Base-by-base conservation (phyloP, 257 asterid genomes). In the Jacaranda copaia region DNA sequence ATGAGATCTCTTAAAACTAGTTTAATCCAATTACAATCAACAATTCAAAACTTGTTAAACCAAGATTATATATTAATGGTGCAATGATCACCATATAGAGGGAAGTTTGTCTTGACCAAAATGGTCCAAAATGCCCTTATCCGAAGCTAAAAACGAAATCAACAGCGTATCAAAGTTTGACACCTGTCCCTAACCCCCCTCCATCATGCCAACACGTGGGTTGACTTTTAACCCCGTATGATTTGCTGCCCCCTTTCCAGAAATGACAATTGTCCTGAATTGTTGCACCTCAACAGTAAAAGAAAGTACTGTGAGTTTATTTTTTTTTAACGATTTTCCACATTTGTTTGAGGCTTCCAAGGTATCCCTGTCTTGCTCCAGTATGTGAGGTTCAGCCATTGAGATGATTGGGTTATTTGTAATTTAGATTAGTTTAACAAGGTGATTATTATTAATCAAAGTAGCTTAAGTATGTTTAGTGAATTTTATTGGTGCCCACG, bases 241-340 rank as follows among this genome's bases (percentile, higher is more conserved):
- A 8, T 42, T 42, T 12, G 8, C 18, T n/a, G 13, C 8, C 51
- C 52, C 48, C 51, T 65, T 55, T 65, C 62, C 72, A 49, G 48
- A 77, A 75, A 65, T 55, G 85, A 72, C 81, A 65, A 39, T 67
- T 71, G 76, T 81, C 85, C 77, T 81, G 56, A 76, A 71, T 43
- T 18, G 20, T 11, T n/a, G 79, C 70, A 80, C 56, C 55, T 48
- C 49, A 45, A 25, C 53, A 42, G 53, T 15, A 46, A 13, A 40
- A 65, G 42, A 38, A 4, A 61, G 61, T 55, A 55, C 16, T 11
- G 20, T n/a, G 19, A 1, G 11, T 15, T 36, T 61, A 51, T 5
- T 9, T n/a, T 5, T 15, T 16, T 52, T 11, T 64, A 32, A 46
- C 59, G 55, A 19, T 56, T 76, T 71, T 4, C 25, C 36, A 3